These are phyloP conservation scores for Boletus subcaerulescens DNA, from an alignment of 768 basidiomycete species.

Conservation along the genomic window DNA sequence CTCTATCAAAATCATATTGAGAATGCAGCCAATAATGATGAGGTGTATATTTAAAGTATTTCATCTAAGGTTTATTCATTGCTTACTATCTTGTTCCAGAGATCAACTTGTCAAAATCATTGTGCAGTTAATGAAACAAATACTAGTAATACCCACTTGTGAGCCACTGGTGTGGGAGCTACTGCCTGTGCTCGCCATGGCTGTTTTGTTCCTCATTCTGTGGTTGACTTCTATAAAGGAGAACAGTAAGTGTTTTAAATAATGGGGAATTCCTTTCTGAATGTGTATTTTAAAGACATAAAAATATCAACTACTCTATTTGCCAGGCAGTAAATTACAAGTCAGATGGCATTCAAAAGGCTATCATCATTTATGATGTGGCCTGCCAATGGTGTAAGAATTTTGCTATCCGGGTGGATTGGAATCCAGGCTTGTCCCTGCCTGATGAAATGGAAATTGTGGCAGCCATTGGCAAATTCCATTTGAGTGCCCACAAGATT, in stretches of 20 bases:
- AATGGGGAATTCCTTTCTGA: too few relatives aligned
- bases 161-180: neutral
- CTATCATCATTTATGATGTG: conserved; percentile 30
- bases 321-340: conserved; percentile 17
- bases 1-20: too few relatives aligned
- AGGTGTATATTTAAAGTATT: too few relatives aligned
- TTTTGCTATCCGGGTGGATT: neutral
- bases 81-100: too few relatives aligned
- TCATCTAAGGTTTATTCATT: too few relatives aligned
- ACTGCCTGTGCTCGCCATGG: conserved; percentile 1
- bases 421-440: neutral
- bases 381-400: conserved; percentile 25
- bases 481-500: conserved; percentile 29
- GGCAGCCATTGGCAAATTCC: conserved; percentile 27
- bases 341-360: neutral
- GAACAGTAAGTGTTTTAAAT: conserved; percentile 10
- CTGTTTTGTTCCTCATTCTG: conserved; percentile 10
- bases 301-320: conserved; percentile 29
- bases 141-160: neutral
- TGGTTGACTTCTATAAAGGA: neutral
- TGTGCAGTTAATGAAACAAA: neutral
- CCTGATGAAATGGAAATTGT: conserved; percentile 2
- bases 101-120: neutral
- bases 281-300: conserved; percentile 21
- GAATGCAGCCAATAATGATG: too few relatives aligned